phyloP scores from a whole-genome alignment of 2,329 filamentous ascomycete genomes.

The Fusarium nelsonii region DNA sequence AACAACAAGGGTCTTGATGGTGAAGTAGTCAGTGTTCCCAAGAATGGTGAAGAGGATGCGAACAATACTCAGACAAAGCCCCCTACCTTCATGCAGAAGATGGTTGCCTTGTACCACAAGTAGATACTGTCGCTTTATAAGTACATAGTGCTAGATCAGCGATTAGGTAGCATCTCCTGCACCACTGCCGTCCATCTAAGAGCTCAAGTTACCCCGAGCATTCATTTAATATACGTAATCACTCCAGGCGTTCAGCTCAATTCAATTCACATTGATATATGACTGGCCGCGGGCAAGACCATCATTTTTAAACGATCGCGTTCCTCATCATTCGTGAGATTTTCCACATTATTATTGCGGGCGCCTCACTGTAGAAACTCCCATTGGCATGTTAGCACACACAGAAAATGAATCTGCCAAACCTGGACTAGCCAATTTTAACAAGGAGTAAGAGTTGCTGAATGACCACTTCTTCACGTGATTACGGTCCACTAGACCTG shows the following conservation, averaged over 20 bases:
- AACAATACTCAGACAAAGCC: conserved; percentile 2
- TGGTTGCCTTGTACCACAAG: conserved; percentile 25
- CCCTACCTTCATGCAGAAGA: conserved; percentile 18
- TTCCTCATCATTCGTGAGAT: background rate
- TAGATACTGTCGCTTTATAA: background rate
- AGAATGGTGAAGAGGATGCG: background rate
- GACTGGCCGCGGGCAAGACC: background rate
- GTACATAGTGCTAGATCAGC: rapidly evolving
- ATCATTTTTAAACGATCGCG: too few relatives aligned
- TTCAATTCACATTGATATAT: background rate
- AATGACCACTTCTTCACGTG: conserved; percentile 14
- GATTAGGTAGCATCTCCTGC: too few relatives aligned
- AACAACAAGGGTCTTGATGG: conserved; percentile 52
- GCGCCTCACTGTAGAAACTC: too few relatives aligned
- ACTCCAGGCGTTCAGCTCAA: background rate
- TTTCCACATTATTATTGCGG: background rate
- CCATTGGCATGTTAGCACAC: too few relatives aligned
- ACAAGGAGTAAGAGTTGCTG: background rate
- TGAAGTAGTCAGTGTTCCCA: conserved; percentile 44
- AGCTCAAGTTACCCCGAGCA: rapidly evolving
- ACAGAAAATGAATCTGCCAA: background rate
- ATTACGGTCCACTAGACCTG: conserved; percentile 10
- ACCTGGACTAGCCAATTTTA: background rate
- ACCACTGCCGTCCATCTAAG: rapidly evolving
- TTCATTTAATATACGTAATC: background rate